Base-by-base conservation (phyloP, 345 rosid genomes). In the Conringia planisiliqua region DNA sequence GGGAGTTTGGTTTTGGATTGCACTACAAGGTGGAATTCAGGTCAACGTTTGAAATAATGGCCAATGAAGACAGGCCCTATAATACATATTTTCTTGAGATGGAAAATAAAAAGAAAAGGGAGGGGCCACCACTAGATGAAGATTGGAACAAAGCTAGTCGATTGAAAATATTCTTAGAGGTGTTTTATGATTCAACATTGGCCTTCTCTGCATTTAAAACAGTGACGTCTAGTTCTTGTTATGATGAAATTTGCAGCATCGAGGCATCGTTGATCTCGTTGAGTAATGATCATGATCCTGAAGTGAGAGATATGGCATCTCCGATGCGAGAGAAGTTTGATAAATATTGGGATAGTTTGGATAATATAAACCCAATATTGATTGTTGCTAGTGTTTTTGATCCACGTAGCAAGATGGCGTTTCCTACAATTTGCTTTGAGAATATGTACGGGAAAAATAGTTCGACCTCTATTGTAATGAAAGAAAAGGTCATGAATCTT, bases 111-210 rank as follows among this genome's bases (percentile, higher is more conserved):
- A 61, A 20, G 30, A 61, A 61, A 13, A 36, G 47, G 4, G 66
- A 38, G 2, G 30, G 66, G 1, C 48, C 48, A 61, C 66, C 33
- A 6, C 7, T 61, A 61, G 5, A 20, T 20, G 48, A 8, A 5
- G 68, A 63, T 29, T 63, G 26, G 68, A 35, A 63, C 2, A 63
- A 43, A 14, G 26, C 38, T 44, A 7, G 11, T 27, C 4, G 36
- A 3, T 3, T 40, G 51, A 11, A 10, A 43, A n/a, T 0, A 4
- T 43, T 63, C 32, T 63, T 42, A 39, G 38, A 63, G 14, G 4
- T 63, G n/a, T 63, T 63, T 10, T 63, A 63, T 63, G 52, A 63
- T 7, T 63, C 52, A 16, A 63, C 54, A 7, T 10, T 63, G 36
- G 52, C 54, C 1, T 63, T 63, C 43, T 63, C 8, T 43, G 39